These are phyloP conservation scores for Cutaneotrichosporon sp. DNA, from an alignment of 1,284 basidiomycete genomes.

Conservation along the genomic window DNA sequence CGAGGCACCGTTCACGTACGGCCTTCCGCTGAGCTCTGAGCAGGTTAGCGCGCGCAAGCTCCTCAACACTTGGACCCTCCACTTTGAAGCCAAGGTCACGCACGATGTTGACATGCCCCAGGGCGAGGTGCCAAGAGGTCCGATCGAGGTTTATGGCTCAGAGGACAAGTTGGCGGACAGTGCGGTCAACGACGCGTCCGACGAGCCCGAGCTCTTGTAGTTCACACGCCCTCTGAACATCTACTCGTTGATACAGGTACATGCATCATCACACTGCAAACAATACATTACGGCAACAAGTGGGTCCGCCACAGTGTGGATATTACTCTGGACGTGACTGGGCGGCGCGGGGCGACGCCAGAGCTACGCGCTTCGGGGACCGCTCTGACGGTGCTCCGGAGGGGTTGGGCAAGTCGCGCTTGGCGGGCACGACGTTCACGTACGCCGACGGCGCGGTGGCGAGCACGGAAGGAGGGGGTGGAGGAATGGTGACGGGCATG, in stretches of 20 bases:
- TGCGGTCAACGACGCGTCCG: background rate
- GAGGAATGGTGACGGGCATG: background rate
- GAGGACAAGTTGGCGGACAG: background rate
- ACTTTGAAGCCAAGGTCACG: slow-evolving; percentile 48
- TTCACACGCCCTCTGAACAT: background rate
- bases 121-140: background rate
- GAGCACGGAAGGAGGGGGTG: background rate
- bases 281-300: background rate
- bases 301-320: background rate
- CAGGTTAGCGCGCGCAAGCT: slow-evolving; percentile 51
- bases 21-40: slow-evolving; percentile 85
- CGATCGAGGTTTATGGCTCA: background rate
- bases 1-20: slow-evolving; percentile 85
- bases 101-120: slow-evolving; percentile 14
- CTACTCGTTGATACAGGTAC: slow-evolving; percentile 10
- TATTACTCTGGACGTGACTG: background rate
- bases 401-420: background rate
- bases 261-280: slow-evolving; percentile 7
- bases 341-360: background rate
- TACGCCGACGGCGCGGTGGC: background rate
- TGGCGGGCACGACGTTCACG: slow-evolving; percentile 5
- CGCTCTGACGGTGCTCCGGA: background rate
- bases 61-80: slow-evolving; percentile 48
- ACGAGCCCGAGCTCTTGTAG: slow-evolving; percentile 4
- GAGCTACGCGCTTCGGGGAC: background rate